Conservation (phyloP, 805 yeast genomes). For the Pichia rugopelliculosa region DNA sequence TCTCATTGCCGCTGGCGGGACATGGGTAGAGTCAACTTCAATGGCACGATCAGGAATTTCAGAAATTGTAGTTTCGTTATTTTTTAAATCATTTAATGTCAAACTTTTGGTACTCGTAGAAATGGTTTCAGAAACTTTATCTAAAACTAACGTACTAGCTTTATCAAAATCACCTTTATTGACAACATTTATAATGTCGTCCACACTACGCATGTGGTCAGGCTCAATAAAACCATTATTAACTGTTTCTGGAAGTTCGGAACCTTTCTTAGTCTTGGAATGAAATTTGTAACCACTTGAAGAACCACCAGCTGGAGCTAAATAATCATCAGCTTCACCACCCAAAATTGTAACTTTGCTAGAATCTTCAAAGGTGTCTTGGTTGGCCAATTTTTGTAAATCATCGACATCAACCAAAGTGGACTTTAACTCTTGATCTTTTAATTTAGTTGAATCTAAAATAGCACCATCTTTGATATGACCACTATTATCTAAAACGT, state of each 20-base stretch:
- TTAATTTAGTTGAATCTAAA: constrained; percentile 20
- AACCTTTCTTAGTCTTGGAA: constrained; percentile 3
- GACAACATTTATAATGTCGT: constrained; percentile 27
- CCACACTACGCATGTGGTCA: constrained; percentile 22
- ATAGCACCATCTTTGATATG: constrained; percentile 42
- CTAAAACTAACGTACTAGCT: constrained; percentile 9
- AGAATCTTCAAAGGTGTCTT: constrained; percentile 1
- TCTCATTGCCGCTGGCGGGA: constrained; percentile 39
- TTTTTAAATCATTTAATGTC: constrained; percentile 11
- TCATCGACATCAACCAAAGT: neutral
- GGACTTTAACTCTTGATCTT: neutral
- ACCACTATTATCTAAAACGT: constrained; percentile 47
- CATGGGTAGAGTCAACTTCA: constrained; percentile 32
- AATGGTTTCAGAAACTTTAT: constrained; percentile 12
- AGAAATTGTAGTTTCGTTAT: constrained; percentile 13
- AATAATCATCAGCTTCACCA: constrained; percentile 26
- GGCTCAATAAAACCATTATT: constrained; percentile 16
- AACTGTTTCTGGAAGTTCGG: neutral
- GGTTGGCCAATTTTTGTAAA: neutral
- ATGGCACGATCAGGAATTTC: constrained; percentile 29
- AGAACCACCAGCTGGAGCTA: constrained; percentile 30
- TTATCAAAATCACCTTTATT: constrained; percentile 25
- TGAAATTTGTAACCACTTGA: constrained; percentile 9
- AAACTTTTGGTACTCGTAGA: constrained; percentile 4
- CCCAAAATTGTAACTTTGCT: constrained; percentile 22